A percentile compares a stretch with the other conserved stretches of the same genome.
These are phyloP conservation scores for Pseudocercospora vitis DNA, from an alignment of 2,329 filamentous ascomycete genomes.

Conservation along the genomic window DNA sequence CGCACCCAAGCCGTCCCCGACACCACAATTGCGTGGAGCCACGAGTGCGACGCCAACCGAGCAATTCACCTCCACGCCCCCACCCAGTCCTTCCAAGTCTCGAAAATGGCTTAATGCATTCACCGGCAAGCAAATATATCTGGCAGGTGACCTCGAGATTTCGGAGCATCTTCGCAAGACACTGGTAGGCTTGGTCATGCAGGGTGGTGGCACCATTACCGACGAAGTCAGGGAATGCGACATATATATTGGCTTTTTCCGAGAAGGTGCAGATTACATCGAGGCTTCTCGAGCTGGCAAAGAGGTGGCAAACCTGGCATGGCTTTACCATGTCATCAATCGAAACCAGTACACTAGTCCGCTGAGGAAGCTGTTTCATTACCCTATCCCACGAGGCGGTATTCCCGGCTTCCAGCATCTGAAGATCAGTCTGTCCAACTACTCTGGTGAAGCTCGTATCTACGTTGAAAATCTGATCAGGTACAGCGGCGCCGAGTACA, in stretches of 20 bases:
- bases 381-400: conserved; percentile 74
- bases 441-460: conserved; percentile 87
- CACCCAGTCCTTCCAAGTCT: conserved; percentile 43
- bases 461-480: conserved; percentile 91
- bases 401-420: conserved; percentile 75
- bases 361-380: conserved; percentile 79
- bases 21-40: conserved; percentile 63
- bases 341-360: conserved; percentile 88
- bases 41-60: conserved; percentile 51
- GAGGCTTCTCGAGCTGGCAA: conserved; percentile 73
- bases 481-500: conserved; percentile 82
- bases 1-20: conserved; percentile 22
- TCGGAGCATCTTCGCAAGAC: conserved; percentile 65
- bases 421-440: conserved; percentile 90
- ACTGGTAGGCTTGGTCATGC: conserved; percentile 67
- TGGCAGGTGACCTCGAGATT: conserved; percentile 73
- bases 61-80: conserved; percentile 45
- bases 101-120: conserved; percentile 69
- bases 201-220: conserved; percentile 70
- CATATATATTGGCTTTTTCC: conserved; percentile 83
- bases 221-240: conserved; percentile 67
- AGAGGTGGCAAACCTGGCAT: conserved; percentile 86
- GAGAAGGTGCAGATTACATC: conserved; percentile 76
- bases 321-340: conserved; percentile 90
- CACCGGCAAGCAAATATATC: conserved; percentile 70